Evolutionary conservation across 371 early-diverging fungal species (phyloP), one percentile per base, ranked within the genome.

Genomic region (Mucor plumbeus): DNA sequence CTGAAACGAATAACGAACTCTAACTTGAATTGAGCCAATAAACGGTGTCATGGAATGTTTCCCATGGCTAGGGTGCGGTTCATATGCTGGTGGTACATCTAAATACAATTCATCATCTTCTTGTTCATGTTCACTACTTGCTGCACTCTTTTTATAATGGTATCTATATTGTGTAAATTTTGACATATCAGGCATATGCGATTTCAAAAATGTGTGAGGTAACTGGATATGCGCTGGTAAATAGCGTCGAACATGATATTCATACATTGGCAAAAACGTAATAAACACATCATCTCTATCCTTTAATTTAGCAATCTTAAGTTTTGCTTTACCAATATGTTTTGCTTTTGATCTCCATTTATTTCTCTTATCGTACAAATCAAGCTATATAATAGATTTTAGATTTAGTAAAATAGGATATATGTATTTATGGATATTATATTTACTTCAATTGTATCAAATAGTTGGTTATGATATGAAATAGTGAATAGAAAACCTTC

Each of bases 191-290:
- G 79, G 81, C 67, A 81, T 81, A 38, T 81, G 78, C 6, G 81
- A 73, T 61, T 81, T 81, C 17, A 81, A 53, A 59, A 83, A 80
- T 21, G 74, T 80, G 58, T 83, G 79, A 19, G 83, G 83, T 34
- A 83, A 41, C 62, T 77, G 79, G 36, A 80, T 80, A 64, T 80
- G 80, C 5, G 79, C 77, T 31, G 83, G 81, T 17, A 83, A 64
- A 48, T 81, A 77, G 10, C 80, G 72, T 13, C 72, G 73, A 13
- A 76, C 71, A 48, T 81, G 79, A 59, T 83, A 83, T 63, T 83
- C 84, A 35, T 83, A 81, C 78, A 83, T 78, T n/a, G 84, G 84
- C 13, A 83, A 26, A 62, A 83, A 81, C 0, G 84, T 83, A 57
- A 83, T 72, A 60, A 79, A 83, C 7, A 83, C 80, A 60, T 81